Base-by-base conservation (phyloP, 2,329 filamentous ascomycete species). In the Atkinsonella texensis region DNA sequence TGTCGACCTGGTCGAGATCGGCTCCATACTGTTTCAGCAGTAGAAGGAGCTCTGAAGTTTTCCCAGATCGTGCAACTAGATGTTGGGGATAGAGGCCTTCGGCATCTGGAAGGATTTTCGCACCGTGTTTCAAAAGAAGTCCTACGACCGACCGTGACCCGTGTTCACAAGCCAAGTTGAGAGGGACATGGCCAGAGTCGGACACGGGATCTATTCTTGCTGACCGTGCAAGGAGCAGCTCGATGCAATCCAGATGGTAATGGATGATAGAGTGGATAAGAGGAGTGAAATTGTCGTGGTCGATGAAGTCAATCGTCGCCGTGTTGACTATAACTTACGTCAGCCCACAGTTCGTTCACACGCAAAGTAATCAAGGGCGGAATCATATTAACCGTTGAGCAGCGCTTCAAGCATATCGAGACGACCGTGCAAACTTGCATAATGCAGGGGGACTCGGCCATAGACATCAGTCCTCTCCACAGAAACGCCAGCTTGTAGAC, bases 71-170 rank as follows among this genome's bases (percentile, higher is more conserved):
- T 23, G 93, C 91, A 18, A 97, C 91, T 35, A 97, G 79, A 69
- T 98, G 93, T 64, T 97, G 93, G n/a, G 93, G 93, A 63, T 88
- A 98, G 11, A 98, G 74, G 1, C 93, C 93, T 72, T 98, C 93
- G 2, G 93, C 93, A 68, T 98, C 93, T 9, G 93, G 84, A n/a
- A 96, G 73, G 53, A 98, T 85, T 52, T 80, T 77, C 6, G 91
- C 89, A 9, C 85, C 83, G 58, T 87, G 82, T 60, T 87, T 83
- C 48, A 98, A 74, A 1, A 98, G 79, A 54, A 95, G 76, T 62
- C 90, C 83, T 15, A 95, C 88, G 54, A 95, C 91, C 13, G 84
- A 79, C 23, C 89, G 73, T 0, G 89, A 93, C 2, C 89, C 91
- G 68, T 95, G 87, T 64, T 97, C 91, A 64, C 93, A 98, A 43